Conservation (phyloP, 139 green algal genomes). For the Coelastrella sp. region DNA sequence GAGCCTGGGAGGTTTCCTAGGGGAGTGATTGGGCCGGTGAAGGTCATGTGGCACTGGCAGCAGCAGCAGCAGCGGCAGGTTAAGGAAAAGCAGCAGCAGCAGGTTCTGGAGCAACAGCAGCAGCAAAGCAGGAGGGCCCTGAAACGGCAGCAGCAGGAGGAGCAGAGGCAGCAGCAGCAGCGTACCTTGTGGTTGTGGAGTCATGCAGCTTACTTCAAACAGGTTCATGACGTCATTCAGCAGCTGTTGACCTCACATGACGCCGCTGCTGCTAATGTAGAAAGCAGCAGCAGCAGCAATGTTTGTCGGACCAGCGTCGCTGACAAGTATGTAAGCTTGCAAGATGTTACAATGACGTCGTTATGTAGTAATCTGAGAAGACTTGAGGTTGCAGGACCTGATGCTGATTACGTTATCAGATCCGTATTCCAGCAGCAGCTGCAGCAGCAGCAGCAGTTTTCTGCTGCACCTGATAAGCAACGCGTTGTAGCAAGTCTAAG, state of each 20-base stretch:
- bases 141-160: neutral
- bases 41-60: slow-evolving; percentile 33
- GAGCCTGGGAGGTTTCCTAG: neutral
- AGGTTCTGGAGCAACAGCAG: neutral
- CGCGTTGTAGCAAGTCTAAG: too few relatives aligned
- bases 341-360: slow-evolving; percentile 26
- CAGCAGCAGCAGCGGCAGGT: slow-evolving; percentile 6
- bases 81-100: neutral
- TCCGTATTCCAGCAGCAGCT: slow-evolving; percentile 13
- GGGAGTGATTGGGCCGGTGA: neutral
- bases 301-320: neutral
- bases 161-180: slow-evolving; percentile 11
- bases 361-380: slow-evolving; percentile 49
- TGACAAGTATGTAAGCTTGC: neutral
- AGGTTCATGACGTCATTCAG: slow-evolving; percentile 28
- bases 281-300: neutral
- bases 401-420: slow-evolving; percentile 28
- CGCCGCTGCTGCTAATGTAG: neutral
- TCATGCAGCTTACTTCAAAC: slow-evolving; percentile 52
- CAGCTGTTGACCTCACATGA: neutral
- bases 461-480: too few relatives aligned
- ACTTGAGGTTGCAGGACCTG: slow-evolving; percentile 49
- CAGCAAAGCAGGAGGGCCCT: neutral
- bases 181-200: slow-evolving; percentile 58
- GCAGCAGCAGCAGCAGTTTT: too few relatives aligned